Evolutionary conservation across 1,284 basidiomycete species (phyloP).

Genomic region (Ustilago nuda): DNA sequence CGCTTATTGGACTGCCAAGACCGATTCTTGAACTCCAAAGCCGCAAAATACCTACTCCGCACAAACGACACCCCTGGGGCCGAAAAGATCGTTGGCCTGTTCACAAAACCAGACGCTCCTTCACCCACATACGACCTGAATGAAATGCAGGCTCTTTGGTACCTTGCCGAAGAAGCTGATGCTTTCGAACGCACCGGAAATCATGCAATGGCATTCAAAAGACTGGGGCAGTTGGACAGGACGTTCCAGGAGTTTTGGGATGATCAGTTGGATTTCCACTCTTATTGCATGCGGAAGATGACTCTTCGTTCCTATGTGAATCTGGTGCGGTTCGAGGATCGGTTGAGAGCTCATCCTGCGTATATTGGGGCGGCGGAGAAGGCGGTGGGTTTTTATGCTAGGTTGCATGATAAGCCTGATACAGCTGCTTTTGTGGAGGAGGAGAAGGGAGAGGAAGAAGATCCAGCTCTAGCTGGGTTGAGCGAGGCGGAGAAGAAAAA

Average conservation of each 20-base stretch:
- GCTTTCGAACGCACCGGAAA: conserved; percentile 77
- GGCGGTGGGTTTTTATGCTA: conserved; percentile 79
- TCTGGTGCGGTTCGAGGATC: conserved; percentile 85
- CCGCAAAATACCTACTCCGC: conserved; percentile 88
- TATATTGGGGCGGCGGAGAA: conserved; percentile 82
- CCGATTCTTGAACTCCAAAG: conserved; percentile 93
- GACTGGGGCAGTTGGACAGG: conserved; percentile 83
- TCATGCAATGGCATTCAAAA: conserved; percentile 86
- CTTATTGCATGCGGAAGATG: conserved; percentile 90
- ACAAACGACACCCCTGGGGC: conserved; percentile 76
- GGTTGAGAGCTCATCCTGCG: conserved; percentile 78
- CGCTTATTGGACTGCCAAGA: conserved; percentile 91
- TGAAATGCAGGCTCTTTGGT: conserved; percentile 95
- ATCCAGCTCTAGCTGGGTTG: conserved; percentile 17
- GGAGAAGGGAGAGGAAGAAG: conserved; percentile 56
- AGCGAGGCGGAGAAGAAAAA: conserved; percentile 44
- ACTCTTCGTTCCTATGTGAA: conserved; percentile 86
- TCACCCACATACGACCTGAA: conserved; percentile 84
- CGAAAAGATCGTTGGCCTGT: conserved; percentile 56
- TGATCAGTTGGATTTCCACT: conserved; percentile 98
- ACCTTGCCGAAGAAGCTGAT: conserved; percentile 85
- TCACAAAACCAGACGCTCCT: conserved; percentile 72
- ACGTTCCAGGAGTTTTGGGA: conserved; percentile 90
- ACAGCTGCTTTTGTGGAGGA: conserved; percentile 53
- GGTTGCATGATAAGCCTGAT: conserved; percentile 62